Evolutionary conservation across 768 basidiomycete species (phyloP).

Genomic region (Naganishia vaughanmartiniae): DNA sequence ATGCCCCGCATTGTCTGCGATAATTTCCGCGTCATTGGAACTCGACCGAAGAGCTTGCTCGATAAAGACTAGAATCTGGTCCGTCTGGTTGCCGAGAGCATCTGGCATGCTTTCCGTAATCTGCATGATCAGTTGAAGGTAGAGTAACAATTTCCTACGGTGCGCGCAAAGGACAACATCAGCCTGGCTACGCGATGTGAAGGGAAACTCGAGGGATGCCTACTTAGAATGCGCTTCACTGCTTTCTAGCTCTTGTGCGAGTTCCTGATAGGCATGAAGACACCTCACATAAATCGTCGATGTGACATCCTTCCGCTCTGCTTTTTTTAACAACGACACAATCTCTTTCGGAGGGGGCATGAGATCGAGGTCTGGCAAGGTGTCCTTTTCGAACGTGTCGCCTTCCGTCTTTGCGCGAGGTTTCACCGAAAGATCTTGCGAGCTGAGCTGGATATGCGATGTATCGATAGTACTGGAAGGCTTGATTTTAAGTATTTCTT

Average conservation of each 20-base stretch:
- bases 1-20: constrained; percentile 38
- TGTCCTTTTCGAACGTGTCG: constrained; percentile 55
- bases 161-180: neutral
- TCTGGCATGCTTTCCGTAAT: constrained; percentile 69
- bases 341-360: constrained; percentile 72
- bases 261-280: constrained; percentile 66
- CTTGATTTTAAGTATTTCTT: constrained; percentile 42
- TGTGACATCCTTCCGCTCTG: constrained; percentile 68
- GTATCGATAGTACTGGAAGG: constrained; percentile 21
- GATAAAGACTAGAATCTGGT: constrained; percentile 76
- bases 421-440: constrained; percentile 54
- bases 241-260: constrained; percentile 35
- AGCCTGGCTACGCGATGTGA: neutral
- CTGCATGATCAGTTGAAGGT: constrained; percentile 75
- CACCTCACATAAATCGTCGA: constrained; percentile 71
- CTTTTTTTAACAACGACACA: constrained; percentile 62
- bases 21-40: constrained; percentile 19
- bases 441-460: constrained; percentile 52
- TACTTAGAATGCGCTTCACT: constrained; percentile 9
- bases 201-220: constrained; percentile 3
- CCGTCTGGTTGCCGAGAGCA: constrained; percentile 60
- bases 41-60: constrained; percentile 65
- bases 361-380: constrained; percentile 57
- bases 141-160: constrained; percentile 60
- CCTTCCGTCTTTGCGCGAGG: constrained; percentile 55